These are phyloP conservation scores for Rhynchospora pubera DNA, from an alignment of 176 grass and related monocot species.

Conservation along the genomic window DNA sequence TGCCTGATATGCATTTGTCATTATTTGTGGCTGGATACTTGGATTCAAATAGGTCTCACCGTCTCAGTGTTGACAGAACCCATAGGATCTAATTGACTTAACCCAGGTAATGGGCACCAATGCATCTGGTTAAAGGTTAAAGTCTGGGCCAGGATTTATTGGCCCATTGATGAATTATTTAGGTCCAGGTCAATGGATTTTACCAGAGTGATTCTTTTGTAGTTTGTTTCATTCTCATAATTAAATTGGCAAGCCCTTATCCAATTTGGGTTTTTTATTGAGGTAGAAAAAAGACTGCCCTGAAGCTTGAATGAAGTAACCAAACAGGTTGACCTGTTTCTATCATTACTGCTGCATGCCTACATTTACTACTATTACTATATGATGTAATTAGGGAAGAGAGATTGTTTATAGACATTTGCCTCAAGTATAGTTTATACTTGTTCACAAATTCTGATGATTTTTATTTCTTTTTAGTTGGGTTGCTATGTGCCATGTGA, in stretches of 20 bases:
- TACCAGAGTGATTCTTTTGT: not conserved
- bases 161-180: not conserved
- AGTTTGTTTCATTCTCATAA: not conserved
- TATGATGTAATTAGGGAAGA: not conserved
- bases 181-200: not conserved
- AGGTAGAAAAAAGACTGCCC: too few species aligned
- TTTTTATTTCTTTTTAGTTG: slow-evolving; percentile 33
- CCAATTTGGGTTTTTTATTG: not conserved
- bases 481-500: slow-evolving; percentile 88
- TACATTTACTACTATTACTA: not conserved
- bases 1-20: not conserved
- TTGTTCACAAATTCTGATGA: not conserved
- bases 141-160: not conserved
- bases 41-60: not conserved
- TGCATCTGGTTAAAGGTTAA: not conserved
- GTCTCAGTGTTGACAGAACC: not conserved
- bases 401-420: not conserved
- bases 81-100: not conserved
- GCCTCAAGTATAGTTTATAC: not conserved
- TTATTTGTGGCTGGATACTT: not conserved
- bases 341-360: not conserved
- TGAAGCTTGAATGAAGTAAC: not conserved
- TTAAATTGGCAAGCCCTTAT: not conserved
- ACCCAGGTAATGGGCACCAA: not conserved
- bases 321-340: not conserved